These are phyloP conservation scores for Tricholoma sp. DNA, from an alignment of 768 basidiomycete species.

Conservation along the genomic window DNA sequence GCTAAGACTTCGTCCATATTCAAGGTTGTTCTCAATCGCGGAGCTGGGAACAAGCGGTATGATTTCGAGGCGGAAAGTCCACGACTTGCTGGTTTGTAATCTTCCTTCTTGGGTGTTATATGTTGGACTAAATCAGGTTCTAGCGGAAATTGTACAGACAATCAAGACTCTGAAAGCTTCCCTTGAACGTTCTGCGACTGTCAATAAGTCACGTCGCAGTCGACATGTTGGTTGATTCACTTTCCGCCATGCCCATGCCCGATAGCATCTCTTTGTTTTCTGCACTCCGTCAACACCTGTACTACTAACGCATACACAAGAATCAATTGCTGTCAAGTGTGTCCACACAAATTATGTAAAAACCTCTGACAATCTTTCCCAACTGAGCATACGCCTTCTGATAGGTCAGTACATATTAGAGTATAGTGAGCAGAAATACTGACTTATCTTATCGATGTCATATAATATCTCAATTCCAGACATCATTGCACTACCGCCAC, in stretches of 20 bases:
- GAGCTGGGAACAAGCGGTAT: conserved; percentile 80
- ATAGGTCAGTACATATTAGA: too few species aligned
- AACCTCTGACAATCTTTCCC: too few species aligned
- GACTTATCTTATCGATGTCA: too few species aligned
- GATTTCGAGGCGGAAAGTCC: conserved; percentile 95
- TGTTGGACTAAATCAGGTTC: conserved; percentile 3
- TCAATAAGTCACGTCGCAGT: conserved; percentile 59
- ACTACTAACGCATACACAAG: background rate
- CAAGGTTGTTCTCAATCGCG: conserved; percentile 81
- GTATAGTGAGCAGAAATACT: too few species aligned
- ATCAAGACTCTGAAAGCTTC: conserved; percentile 60
- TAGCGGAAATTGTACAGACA: conserved; percentile 75
- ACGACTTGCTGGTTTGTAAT: conserved; percentile 64
- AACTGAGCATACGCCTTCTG: too few species aligned
- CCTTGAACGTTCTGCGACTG: conserved; percentile 59
- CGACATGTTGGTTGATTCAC: conserved; percentile 40
- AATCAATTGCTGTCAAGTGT: background rate
- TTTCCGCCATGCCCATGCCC: background rate
- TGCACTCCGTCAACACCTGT: background rate
- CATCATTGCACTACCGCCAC: too few species aligned
- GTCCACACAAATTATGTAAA: too few species aligned
- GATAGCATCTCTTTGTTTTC: background rate
- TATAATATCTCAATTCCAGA: too few species aligned
- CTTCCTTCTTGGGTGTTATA: background rate
- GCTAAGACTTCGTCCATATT: conserved; percentile 77